Evolutionary conservation across 345 rosid genomes (phyloP).

Genomic region (Aegle marmelos): DNA sequence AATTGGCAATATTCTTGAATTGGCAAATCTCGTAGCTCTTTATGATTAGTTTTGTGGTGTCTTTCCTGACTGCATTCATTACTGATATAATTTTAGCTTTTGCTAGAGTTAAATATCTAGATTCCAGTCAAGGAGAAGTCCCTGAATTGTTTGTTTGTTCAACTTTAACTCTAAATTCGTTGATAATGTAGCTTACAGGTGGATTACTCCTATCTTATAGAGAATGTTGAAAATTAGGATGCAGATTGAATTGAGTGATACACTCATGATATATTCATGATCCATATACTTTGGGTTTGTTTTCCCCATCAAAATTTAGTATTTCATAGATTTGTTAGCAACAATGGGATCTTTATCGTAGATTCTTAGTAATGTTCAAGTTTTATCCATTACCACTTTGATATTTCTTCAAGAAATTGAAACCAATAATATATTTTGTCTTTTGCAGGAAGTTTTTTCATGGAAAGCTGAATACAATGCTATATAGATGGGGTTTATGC

Average conservation of each 20-base stretch:
- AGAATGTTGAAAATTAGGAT: not conserved
- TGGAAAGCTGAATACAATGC: not conserved
- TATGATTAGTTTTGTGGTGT: not conserved
- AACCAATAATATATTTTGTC: not conserved
- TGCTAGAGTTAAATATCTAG: not conserved
- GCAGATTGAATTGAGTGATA: not conserved
- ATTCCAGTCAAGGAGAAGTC: not conserved
- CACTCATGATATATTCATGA: not conserved
- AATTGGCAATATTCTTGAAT: not conserved
- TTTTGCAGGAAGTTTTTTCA: conserved; percentile 17
- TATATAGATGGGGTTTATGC: not conserved
- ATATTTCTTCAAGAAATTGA: not conserved
- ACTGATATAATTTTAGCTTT: not conserved
- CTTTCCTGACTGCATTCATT: not conserved
- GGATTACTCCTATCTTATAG: not conserved
- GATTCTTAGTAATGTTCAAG: not conserved
- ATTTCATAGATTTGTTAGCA: not conserved
- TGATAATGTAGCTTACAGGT: not conserved
- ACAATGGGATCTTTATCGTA: not conserved
- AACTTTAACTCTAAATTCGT: not conserved
- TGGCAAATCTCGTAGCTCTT: not conserved
- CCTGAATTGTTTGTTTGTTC: not conserved
- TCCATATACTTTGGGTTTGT: not conserved
- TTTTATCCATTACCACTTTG: not conserved
- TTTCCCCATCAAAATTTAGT: not conserved